phyloP scores from a whole-genome alignment of 495 filamentous ascomycete species.

The Aspergillus egyptiacus region DNA sequence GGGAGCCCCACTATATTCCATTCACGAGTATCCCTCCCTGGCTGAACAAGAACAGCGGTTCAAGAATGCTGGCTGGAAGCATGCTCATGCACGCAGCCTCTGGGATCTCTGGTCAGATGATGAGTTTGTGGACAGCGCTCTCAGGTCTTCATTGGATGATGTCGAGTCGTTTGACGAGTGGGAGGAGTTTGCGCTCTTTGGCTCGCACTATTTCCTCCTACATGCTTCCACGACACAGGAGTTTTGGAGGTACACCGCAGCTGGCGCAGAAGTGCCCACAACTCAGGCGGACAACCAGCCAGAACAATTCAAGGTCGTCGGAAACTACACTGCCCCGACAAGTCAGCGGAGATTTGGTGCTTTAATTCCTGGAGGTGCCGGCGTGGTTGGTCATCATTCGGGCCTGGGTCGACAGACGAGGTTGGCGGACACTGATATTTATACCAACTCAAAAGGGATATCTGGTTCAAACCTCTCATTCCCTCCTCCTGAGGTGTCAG shows the following conservation, averaged over 20 bases:
- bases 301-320: slow-evolving; percentile 17
- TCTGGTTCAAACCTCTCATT: slow-evolving; percentile 16
- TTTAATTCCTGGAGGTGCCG: slow-evolving; percentile 30
- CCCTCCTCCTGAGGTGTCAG: slow-evolving; percentile 37
- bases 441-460: slow-evolving; percentile 25
- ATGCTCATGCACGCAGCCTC: slow-evolving; percentile 55
- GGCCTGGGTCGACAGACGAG: slow-evolving; percentile 58
- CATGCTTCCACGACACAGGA: slow-evolving; percentile 43
- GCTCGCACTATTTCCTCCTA: slow-evolving; percentile 78
- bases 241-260: not conserved
- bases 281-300: slow-evolving; percentile 8
- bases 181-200: slow-evolving; percentile 90
- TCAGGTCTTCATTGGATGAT: slow-evolving; percentile 53
- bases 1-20: slow-evolving; percentile 65
- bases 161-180: slow-evolving; percentile 90
- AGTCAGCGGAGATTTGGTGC: slow-evolving; percentile 41
- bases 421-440: slow-evolving; percentile 56
- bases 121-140: slow-evolving; percentile 49
- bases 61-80: slow-evolving; percentile 54
- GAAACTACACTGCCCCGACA: slow-evolving; percentile 13
- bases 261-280: not conserved
- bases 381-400: slow-evolving; percentile 47
- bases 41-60: slow-evolving; percentile 62
- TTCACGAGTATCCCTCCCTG: slow-evolving; percentile 62
- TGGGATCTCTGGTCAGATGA: slow-evolving; percentile 75